Base-by-base conservation (phyloP, 257 asterid species). In the Penstemon davidsonii region DNA sequence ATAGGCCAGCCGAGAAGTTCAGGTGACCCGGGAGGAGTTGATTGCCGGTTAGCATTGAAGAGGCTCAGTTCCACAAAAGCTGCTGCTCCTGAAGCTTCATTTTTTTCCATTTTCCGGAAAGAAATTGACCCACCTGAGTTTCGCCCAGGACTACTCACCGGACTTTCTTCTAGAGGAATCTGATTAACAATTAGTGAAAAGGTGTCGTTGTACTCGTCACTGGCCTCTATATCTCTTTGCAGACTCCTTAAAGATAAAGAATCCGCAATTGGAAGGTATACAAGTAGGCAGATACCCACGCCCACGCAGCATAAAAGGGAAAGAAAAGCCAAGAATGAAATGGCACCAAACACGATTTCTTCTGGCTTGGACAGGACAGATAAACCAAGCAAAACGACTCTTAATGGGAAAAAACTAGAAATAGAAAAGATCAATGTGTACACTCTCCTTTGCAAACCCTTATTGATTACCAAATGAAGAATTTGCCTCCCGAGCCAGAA, bases 61-160 rank as follows among this genome's bases (percentile, higher is more conserved):
- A 85, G 84, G 81, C 93, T 87, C 71, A 92, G 81, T 66, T 89
- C 97, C 96, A 92, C 98, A 81, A 83, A 92, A 57, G 81, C 84
- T 49, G 47, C 11, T 62, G 84, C 79, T 62, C 77, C 91, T 0
- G 86, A 79, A 54, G 74, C 65, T 72, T 73, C 95, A n/a, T 73
- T 90, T 52, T 38, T 82, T 64, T 72, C 95, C 80, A 73, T 71
- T 38, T 84, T 70, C 39, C 83, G 86, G 55, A 88, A 82, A 73
- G 97, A 88, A 52, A 88, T 86, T 4, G 93, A 85, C 41, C 77
- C 88, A 49, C 15, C 79, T 4, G 84, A 78, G 53, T 76, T 72
- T 77, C 81, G 65, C 42, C 72, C 83, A 3, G 82, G 82, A 69
- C 85, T 82, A 78, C 76, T 67, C 58, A 68, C 63, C 55, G 52